These are phyloP conservation scores for Lepidium aucheri DNA, from an alignment of 345 rosid species.

Conservation along the genomic window DNA sequence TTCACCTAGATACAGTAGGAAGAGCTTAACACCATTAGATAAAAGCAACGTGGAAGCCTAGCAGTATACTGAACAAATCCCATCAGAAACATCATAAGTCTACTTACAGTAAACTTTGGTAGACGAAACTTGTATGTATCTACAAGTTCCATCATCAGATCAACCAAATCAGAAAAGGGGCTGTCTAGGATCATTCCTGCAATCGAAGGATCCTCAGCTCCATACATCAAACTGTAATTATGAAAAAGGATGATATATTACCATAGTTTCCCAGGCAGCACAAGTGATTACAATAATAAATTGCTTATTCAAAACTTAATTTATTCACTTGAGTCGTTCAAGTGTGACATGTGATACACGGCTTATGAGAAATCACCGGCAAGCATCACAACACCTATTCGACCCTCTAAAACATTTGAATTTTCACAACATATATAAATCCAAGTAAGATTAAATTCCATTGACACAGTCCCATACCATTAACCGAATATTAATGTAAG, in stretches of 20 bases:
- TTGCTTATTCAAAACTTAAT: not conserved
- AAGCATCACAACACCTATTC: not conserved
- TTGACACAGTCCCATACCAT: not conserved
- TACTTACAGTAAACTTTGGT: slow-evolving; percentile 85
- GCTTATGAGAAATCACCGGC: not conserved
- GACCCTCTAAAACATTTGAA: not conserved
- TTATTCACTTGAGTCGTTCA: not conserved
- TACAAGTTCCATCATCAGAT: slow-evolving; percentile 88
- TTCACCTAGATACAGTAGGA: slow-evolving; percentile 49
- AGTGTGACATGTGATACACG: not conserved
- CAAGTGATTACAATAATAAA: not conserved
- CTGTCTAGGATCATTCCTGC: slow-evolving; percentile 96
- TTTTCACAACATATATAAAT: not conserved
- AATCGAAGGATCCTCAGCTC: slow-evolving; percentile 89
- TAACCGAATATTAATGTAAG: not conserved
- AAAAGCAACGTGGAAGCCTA: not conserved
- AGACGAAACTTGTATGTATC: slow-evolving; percentile 73
- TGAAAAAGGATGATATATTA: not conserved
- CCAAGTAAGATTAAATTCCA: not conserved
- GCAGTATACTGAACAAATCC: not conserved
- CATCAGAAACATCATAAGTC: not conserved
- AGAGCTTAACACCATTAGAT: not conserved
- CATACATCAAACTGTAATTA: slow-evolving; percentile 74
- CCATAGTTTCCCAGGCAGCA: not conserved
- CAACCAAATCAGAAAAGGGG: slow-evolving; percentile 89